Evolutionary conservation across 331 rosid species (phyloP), one percentile per base, ranked within the genome.

Genomic region (Spiraea crenata): DNA sequence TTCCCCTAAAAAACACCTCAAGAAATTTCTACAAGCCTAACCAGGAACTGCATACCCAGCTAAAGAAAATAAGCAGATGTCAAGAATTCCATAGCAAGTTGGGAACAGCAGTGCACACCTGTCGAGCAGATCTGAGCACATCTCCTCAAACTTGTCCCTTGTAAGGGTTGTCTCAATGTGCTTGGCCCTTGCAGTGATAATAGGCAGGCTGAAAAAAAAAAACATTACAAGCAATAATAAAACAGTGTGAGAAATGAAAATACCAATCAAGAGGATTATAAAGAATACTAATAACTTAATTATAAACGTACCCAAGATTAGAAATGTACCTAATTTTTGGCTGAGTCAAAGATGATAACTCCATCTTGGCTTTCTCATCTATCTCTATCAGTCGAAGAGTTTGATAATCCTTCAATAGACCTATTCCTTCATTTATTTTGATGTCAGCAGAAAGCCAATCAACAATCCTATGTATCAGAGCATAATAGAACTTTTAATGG

Each of bases 341-440:
- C 63, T 79, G 82, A 5, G 82, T 79, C 76, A 79, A 79, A 47
- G 82, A 62, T 68, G 82, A 79, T 56, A 79, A 39, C 79, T 79
- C 82, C 82, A 79, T 79, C 57, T 79, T 79, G 7, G 82, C 82
- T 44, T 79, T 79, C 76, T 79, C 79, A 0, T 79, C 82, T 15
- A 76, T 79, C 82, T 79, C 82, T 1, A 79, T 79, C 25, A 79
- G 58, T 72, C 73, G 82, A 79, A 79, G 82, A 68, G 82, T 79
- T 57, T 79, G 82, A 39, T 79, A 73, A 57, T 79, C 82, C 72
- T 79, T 79, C 79, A 79, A 69, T 14, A 79, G 72, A 48, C 74
- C 76, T 37, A 79, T 79, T 56, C 82, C 82, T 69, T 79, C 82
- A 67, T 79, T 69, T 3, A 64, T 55, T 17, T 79, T 79, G 76